A percentile compares a stretch with the other conserved stretches of the same genome.
Evolutionary conservation across 2,329 filamentous ascomycete genomes (phyloP).

Genomic region (Penicillium paneum): DNA sequence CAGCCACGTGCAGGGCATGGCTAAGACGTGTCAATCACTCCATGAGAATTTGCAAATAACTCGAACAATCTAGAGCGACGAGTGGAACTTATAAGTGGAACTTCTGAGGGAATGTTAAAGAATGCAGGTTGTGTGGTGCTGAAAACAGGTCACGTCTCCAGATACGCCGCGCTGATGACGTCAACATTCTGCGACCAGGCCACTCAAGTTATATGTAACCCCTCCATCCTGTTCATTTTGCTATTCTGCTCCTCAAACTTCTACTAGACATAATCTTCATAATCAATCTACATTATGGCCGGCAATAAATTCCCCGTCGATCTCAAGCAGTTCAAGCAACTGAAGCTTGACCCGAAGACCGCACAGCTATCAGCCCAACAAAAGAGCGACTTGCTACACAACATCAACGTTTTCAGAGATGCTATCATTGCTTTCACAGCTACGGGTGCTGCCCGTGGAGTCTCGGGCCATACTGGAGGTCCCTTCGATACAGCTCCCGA

Average conservation of each 20-base stretch:
- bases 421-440: constrained; percentile 42
- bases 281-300: constrained; percentile 3
- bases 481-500: constrained; percentile 42
- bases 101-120: neutral
- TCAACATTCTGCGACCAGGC: neutral
- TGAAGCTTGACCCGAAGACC: constrained; percentile 35
- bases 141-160: constrained; percentile 5
- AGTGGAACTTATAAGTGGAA: neutral
- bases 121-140: neutral
- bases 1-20: neutral
- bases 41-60: neutral
- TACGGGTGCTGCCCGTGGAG: constrained; percentile 38
- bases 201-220: neutral
- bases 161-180: neutral
- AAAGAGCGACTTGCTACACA: constrained; percentile 37
- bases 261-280: neutral
- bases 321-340: constrained; percentile 35
- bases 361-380: constrained; percentile 35
- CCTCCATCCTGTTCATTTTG: too few relatives aligned
- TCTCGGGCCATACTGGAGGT: constrained; percentile 40
- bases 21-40: neutral
- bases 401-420: constrained; percentile 41
- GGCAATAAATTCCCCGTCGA: constrained; percentile 32
- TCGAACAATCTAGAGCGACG: neutral
- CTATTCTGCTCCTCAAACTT: neutral